Base-by-base conservation (phyloP, 2,329 filamentous ascomycete species). In the Sphaerulina populicola region DNA sequence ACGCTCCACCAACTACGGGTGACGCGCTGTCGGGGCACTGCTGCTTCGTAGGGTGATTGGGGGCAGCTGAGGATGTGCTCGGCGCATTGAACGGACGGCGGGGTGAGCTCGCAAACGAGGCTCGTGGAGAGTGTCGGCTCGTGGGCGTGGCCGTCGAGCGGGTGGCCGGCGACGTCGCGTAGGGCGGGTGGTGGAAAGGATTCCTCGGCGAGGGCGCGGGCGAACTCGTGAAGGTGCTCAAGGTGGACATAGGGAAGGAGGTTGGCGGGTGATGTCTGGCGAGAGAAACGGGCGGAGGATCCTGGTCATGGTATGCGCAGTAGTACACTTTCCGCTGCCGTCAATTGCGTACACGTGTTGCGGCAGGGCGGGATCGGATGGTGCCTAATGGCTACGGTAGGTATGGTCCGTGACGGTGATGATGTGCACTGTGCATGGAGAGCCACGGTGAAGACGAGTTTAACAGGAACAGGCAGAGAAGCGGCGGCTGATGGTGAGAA, bases 21-120 rank as follows among this genome's bases (percentile, higher is more conserved):
- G 45, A 46, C 33, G 37, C 47, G 30, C 10, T 35, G 30, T 53
- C 35, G 41, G 48, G 54, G 14, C 8, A 15, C 38, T 46, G 42
- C 39, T 40, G 52, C 37, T 39, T 48, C 21, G 52, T 47, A 44
- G 54, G 55, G 39, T 55, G 50, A 39, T 51, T 45, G 11, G 55
- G 47, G 10, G 38, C 51, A 30, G 49, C 21, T 11, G 51, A 15
- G 18, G 53, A 27, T 38, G 37, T 53, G 51, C 49, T 44, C 29
- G 54, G 55, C 18, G 50, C 56, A 57, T 56, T 53, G 55, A 55
- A 52, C 27, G 53, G 31, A 21, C 56, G 53, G n/a, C 49, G 51
- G 12, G 52, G 51, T 14, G 54, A 51, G 11, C 39, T 31, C 21
- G 48, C 44, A 33, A 47, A 50, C 15, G 15, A 44, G 40, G 27